A percentile compares a stretch with the other conserved stretches of the same genome.
These are phyloP conservation scores for Trichothecium sympodiale DNA, from an alignment of 2,329 filamentous ascomycete species.

Conservation along the genomic window DNA sequence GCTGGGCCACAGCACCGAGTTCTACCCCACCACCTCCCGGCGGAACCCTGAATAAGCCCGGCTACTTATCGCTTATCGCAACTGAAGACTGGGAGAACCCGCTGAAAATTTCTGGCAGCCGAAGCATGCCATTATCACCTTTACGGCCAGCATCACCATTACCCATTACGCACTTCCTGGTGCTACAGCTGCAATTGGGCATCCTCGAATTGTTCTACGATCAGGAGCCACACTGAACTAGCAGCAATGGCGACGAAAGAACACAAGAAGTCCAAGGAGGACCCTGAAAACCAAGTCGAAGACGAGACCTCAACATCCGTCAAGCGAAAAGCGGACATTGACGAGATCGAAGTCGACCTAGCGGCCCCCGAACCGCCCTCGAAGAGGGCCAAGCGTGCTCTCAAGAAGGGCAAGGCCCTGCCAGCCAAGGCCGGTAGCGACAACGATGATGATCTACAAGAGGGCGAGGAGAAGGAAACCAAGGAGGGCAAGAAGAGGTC, in stretches of 20 bases:
- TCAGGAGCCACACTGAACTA: too few relatives aligned
- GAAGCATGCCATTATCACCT: too few relatives aligned
- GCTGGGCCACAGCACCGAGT: too few relatives aligned
- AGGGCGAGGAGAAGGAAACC: constrained; percentile 25
- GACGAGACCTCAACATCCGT: constrained; percentile 14
- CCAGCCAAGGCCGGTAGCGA: constrained; percentile 29
- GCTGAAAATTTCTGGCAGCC: constrained; percentile 1
- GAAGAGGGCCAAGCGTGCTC: constrained; percentile 79
- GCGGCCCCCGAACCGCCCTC: constrained; percentile 85
- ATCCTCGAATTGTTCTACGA: too few relatives aligned
- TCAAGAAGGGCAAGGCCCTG: constrained; percentile 69
- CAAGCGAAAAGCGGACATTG: constrained; percentile 60
- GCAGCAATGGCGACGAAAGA: constrained; percentile 2
- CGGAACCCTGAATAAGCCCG: neutral
- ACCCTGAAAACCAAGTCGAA: constrained; percentile 6
- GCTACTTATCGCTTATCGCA: constrained; percentile 5
- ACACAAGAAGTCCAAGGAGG: neutral
- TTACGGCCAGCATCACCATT: too few relatives aligned
- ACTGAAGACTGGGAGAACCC: neutral
- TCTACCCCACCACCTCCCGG: neutral
- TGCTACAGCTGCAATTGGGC: too few relatives aligned
- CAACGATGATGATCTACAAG: constrained; percentile 17
- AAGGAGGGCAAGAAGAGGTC: constrained; percentile 48
- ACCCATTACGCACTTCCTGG: neutral
- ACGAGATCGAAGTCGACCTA: constrained; percentile 83